Evolutionary conservation across 78 protist species (phyloP).

Genomic region (Polysphondylium violaceum): DNA sequence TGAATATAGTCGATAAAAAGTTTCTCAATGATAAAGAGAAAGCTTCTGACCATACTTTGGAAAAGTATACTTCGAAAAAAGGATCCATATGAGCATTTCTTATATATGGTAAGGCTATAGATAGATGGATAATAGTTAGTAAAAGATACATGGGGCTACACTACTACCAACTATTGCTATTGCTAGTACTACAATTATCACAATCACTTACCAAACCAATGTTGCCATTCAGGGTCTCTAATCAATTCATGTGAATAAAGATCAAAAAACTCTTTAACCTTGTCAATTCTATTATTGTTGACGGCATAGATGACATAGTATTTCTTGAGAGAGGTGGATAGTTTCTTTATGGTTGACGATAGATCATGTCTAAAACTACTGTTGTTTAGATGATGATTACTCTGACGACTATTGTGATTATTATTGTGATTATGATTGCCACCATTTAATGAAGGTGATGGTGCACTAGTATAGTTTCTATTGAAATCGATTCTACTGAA

Average conservation of each 20-base stretch:
- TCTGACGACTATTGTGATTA: not conserved
- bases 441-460: no score
- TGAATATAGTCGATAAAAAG: conserved; percentile 82
- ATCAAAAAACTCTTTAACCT: conserved; percentile 84
- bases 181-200: not conserved
- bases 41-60: conserved; percentile 81
- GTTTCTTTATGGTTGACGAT: conserved; percentile 40
- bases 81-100: conserved; percentile 73
- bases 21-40: conserved; percentile 75
- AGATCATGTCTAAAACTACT: conserved; percentile 22
- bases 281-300: conserved; percentile 48
- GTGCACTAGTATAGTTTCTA: not conserved
- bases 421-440: conserved; percentile 9
- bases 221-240: conserved; percentile 83
- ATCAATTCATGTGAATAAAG: conserved; percentile 39
- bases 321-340: conserved; percentile 50
- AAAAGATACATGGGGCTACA: not conserved
- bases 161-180: not conserved
- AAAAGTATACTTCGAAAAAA: conserved; percentile 73
- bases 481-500: conserved; percentile 68
- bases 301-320: conserved; percentile 66
- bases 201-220: conserved; percentile 83
- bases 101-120: conserved; percentile 77
- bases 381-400: not conserved
- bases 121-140: not conserved